A percentile compares a stretch with the other conserved stretches of the same genome.
Conservation (phyloP, 345 rosid species). For the Acer saccharum region DNA sequence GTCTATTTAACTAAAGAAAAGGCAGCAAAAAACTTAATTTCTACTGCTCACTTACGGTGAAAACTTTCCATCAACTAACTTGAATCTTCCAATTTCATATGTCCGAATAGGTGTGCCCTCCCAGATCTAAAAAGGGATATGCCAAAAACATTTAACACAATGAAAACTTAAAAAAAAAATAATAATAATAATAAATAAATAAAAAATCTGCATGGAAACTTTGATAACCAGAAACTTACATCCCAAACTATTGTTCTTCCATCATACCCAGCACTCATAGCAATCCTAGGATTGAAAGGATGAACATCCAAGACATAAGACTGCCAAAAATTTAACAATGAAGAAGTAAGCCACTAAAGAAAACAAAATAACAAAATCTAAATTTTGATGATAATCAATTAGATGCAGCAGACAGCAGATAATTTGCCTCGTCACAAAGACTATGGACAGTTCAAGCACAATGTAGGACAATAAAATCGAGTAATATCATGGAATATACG, state of each 20-base stretch:
- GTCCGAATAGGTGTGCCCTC: constrained; percentile 86
- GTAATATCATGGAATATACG: constrained; percentile 1
- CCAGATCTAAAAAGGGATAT: constrained; percentile 71
- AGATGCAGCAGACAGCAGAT: not conserved
- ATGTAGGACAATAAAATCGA: constrained; percentile 1
- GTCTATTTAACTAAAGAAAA: constrained; percentile 5
- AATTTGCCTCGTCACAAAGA: not conserved
- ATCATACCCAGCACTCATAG: constrained; percentile 99
- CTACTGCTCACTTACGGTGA: constrained; percentile 78
- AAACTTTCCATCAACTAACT: constrained; percentile 98
- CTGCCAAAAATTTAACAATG: constrained; percentile 48
- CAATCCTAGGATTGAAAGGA: constrained; percentile 97
- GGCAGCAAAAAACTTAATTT: constrained; percentile 17
- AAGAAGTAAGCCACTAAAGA: constrained; percentile 24
- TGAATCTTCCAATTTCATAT: constrained; percentile 86
- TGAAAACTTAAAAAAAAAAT: not conserved
- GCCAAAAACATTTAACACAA: constrained; percentile 27
- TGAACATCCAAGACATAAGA: constrained; percentile 99
- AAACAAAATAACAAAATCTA: constrained; percentile 10
- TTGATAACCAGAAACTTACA: constrained; percentile 61
- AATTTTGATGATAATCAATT: not conserved
- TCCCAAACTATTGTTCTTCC: constrained; percentile 98
- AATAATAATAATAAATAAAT: no score
- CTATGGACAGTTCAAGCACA: constrained; percentile 7
- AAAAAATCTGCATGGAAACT: constrained; percentile 8